Evolutionary conservation across 2,329 filamentous ascomycete species (phyloP).

Genomic region (Zymoseptoria pseudotritici): DNA sequence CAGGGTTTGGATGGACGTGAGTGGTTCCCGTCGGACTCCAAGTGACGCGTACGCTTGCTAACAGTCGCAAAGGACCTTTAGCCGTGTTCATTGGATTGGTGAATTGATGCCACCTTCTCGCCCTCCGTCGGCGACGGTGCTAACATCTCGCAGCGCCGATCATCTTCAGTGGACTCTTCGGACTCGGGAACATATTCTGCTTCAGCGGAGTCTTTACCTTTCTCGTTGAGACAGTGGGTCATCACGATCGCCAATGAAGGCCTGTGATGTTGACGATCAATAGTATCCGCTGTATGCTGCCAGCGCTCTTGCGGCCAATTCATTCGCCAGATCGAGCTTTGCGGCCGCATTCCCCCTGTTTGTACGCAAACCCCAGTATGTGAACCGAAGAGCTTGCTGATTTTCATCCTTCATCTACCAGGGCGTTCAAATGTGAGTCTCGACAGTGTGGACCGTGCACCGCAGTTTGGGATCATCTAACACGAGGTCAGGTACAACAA

Average conservation of each 20-base stretch:
- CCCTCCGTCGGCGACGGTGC: conserved; percentile 10
- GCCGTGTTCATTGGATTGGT: conserved; percentile 17
- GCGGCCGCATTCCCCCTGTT: conserved; percentile 29
- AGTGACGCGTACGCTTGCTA: conserved; percentile 7
- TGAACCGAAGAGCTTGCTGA: neutral
- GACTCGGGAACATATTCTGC: conserved; percentile 52
- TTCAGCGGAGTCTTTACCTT: conserved; percentile 56
- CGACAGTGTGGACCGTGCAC: no score
- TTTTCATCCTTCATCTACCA: neutral
- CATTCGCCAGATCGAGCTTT: conserved; percentile 42
- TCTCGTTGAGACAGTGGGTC: conserved; percentile 14
- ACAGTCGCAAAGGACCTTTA: conserved; percentile 9
- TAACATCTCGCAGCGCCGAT: conserved; percentile 38
- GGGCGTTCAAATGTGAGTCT: no score
- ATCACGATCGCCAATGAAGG: neutral
- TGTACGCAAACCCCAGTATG: neutral
- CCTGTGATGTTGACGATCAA: no score
- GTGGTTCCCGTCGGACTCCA: conserved; percentile 2
- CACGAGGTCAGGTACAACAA: no score
- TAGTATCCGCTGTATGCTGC: conserved; percentile 44
- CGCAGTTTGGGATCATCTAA: no score
- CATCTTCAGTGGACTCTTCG: conserved; percentile 42
- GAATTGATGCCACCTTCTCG: neutral
- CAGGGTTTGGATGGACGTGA: conserved; percentile 18
- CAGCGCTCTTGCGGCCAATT: conserved; percentile 44